Conservation (phyloP, 768 basidiomycete genomes). For the Amanita subjunquillea region DNA sequence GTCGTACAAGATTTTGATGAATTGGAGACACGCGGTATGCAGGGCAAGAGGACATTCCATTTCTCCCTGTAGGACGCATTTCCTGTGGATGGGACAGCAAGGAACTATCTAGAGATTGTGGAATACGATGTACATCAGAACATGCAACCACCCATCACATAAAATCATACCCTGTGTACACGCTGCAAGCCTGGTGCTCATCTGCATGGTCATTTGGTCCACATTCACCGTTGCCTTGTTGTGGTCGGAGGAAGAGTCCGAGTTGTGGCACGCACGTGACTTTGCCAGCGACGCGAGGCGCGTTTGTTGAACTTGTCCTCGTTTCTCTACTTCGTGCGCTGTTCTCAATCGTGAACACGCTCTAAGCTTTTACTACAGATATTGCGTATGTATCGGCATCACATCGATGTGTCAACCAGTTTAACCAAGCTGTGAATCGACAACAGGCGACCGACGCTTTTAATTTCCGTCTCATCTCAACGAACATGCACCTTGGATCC, state of each 20-base stretch:
- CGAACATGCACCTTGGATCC: constrained; percentile 5
- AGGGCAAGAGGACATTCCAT: not conserved
- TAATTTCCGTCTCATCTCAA: constrained; percentile 7
- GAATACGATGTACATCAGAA: not conserved
- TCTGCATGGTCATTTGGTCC: too few species aligned
- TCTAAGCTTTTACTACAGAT: not conserved
- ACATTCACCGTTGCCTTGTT: too few species aligned
- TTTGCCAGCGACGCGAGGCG: not conserved
- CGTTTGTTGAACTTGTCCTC: constrained; percentile 1
- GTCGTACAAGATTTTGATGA: not conserved
- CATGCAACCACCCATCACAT: not conserved
- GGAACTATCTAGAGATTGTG: not conserved
- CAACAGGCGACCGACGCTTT: constrained; percentile 4
- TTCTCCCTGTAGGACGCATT: not conserved
- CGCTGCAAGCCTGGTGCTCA: too few species aligned
- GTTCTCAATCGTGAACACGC: not conserved
- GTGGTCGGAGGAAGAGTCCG: too few species aligned
- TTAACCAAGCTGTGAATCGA: constrained; percentile 6
- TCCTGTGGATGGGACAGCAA: too few species aligned
- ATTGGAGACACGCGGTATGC: not conserved
- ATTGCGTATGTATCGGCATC: constrained; percentile 8
- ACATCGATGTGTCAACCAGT: constrained; percentile 5
- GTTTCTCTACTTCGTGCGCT: not conserved
- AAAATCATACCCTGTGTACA: not conserved
- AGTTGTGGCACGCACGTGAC: not conserved